Evolutionary conservation across 2,329 filamentous ascomycete species (phyloP).

Genomic region (Penicillium verrucosum): DNA sequence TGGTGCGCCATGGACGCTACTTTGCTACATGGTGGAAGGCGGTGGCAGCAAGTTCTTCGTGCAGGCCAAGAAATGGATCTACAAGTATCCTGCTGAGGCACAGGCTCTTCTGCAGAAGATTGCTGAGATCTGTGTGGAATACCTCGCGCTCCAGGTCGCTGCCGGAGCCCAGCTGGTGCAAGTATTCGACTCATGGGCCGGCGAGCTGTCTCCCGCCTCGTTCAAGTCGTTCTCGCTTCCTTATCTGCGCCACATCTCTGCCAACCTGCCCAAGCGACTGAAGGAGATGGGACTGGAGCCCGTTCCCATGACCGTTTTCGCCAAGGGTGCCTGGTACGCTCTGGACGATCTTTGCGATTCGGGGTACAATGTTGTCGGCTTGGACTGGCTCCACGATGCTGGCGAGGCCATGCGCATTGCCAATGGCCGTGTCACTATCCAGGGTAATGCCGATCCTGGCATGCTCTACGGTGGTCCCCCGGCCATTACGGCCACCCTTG

Average conservation of each 20-base stretch:
- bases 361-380: constrained; percentile 87
- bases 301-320: constrained; percentile 97
- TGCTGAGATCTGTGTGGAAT: constrained; percentile 89
- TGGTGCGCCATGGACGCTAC: constrained; percentile 90
- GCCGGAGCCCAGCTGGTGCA: constrained; percentile 94
- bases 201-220: constrained; percentile 78
- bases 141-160: constrained; percentile 85
- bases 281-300: constrained; percentile 69
- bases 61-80: constrained; percentile 95
- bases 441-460: constrained; percentile 95
- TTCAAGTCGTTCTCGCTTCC: constrained; percentile 86
- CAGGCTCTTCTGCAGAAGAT: constrained; percentile 87
- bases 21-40: constrained; percentile 99
- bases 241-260: constrained; percentile 78
- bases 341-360: constrained; percentile 81
- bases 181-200: constrained; percentile 98
- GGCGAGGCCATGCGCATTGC: constrained; percentile 78
- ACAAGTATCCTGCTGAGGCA: constrained; percentile 76
- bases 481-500: constrained; percentile 76
- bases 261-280: constrained; percentile 71
- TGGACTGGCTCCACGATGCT: constrained; percentile 93
- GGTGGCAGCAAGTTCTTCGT: constrained; percentile 94
- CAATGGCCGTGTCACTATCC: constrained; percentile 73
- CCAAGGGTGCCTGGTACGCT: constrained; percentile 96
- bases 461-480: constrained; percentile 81